Base-by-base conservation (phyloP, 1,284 basidiomycete species). In the Porodaedalea pini region DNA sequence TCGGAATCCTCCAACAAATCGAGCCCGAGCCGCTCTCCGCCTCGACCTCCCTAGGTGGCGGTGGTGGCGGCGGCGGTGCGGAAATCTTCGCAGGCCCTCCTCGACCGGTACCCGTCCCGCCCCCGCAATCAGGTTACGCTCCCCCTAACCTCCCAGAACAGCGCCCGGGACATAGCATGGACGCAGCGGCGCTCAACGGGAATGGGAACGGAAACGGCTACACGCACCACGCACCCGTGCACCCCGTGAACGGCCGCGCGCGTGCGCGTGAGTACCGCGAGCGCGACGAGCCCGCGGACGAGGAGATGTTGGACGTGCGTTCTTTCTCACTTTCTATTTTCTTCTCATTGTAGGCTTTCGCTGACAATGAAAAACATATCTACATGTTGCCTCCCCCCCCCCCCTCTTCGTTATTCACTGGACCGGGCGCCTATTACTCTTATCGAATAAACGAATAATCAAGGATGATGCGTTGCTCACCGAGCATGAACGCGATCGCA, bases 1-100 rank as follows among this genome's bases (percentile, higher is more conserved):
- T 55, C 37, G 25, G 10, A 7, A 56, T 56, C 27, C 43, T 56
- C 19, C 52, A 55, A 17, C 58, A 56, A 47, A 43, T 50, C 10
- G 45, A 50, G 1, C 47, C 23, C 11, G 37, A 41, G 31, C 34
- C 37, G 5, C 37, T 41, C 11, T 37, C 32, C 37, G 11, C 15
- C 8, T 19, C 49, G 15, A 31, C 17, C n/a, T 23, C 41, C n/a
- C 8, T 19, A 7, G 41, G n/a, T n/a, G n/a, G n/a, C 41, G 8
- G 23, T 19, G 41, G 41, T 44, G 41, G 23, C 23, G n/a, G 7
- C 41, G 23, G 17, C 5, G 23, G 36, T 13, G 17, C n/a, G 21
- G 34, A 51, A n/a, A n/a, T n/a, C n/a, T n/a, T n/a, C n/a, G n/a
- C n/a, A n/a, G n/a, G n/a, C 15, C 37, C 32, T 8, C 32, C 10